A percentile compares a stretch with the other conserved stretches of the same genome.
Evolutionary conservation across 2,329 filamentous ascomycete species (phyloP).

Genomic region (Ascochyta koolunga): DNA sequence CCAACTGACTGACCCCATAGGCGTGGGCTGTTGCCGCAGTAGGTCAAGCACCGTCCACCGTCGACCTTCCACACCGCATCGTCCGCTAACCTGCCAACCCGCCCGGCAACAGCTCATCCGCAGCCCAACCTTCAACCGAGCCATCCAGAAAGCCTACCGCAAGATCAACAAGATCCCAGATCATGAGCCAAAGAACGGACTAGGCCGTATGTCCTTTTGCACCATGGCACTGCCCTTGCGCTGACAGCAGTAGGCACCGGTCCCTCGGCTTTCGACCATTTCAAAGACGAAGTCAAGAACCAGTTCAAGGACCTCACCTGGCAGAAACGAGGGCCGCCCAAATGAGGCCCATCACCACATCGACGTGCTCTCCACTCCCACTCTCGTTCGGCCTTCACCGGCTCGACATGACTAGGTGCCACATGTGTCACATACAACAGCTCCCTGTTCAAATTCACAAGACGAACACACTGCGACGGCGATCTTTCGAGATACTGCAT

Average conservation of each 20-base stretch:
- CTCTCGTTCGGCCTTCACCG: background rate
- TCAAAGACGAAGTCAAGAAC: slow-evolving; percentile 59
- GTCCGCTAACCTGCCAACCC: slow-evolving; percentile 8
- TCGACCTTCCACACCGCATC: background rate
- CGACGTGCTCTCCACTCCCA: background rate
- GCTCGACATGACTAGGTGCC: background rate
- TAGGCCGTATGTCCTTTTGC: slow-evolving; percentile 55
- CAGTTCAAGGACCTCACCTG: slow-evolving; percentile 51
- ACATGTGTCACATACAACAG: background rate
- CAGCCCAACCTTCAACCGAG: slow-evolving; percentile 62
- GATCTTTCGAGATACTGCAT: background rate
- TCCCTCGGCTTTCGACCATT: slow-evolving; percentile 56
- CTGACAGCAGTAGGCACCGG: slow-evolving; percentile 32
- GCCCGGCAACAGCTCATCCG: slow-evolving; percentile 52
- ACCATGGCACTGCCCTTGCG: slow-evolving; percentile 1
- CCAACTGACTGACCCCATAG: slow-evolving; percentile 35
- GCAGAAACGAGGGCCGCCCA: slow-evolving; percentile 41
- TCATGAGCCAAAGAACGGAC: slow-evolving; percentile 41
- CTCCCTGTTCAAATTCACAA: background rate
- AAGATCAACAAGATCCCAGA: slow-evolving; percentile 55
- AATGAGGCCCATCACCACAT: slow-evolving; percentile 9
- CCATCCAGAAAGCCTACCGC: slow-evolving; percentile 58
- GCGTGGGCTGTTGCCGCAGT: slow-evolving; percentile 48
- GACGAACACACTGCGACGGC: background rate
- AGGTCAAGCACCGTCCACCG: slow-evolving; percentile 15